Evolutionary conservation across 805 yeast species (phyloP).

Genomic region (Schwanniomyces pseudopolymorphus): DNA sequence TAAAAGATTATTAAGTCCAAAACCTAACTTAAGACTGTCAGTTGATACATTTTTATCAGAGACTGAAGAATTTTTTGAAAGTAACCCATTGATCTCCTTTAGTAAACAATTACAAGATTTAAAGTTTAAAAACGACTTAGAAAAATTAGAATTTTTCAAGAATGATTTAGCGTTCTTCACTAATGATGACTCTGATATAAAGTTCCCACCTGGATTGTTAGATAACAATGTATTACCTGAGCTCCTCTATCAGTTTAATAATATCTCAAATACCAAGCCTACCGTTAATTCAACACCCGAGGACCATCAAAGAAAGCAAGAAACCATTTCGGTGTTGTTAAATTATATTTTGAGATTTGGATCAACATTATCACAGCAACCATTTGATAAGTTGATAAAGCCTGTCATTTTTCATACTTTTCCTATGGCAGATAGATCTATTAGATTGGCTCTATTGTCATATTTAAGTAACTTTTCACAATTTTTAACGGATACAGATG

Average conservation of each 20-base stretch:
- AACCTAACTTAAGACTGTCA: constrained; percentile 33
- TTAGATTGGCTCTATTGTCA: constrained; percentile 69
- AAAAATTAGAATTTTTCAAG: constrained; percentile 48
- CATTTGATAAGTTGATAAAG: constrained; percentile 45
- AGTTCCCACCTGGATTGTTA: constrained; percentile 52
- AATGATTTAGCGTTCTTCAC: constrained; percentile 25
- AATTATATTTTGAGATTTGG: constrained; percentile 42
- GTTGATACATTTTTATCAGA: constrained; percentile 28
- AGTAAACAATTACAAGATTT: constrained; percentile 56
- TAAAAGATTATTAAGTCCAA: constrained; percentile 39
- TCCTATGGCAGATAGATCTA: constrained; percentile 68
- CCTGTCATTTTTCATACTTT: constrained; percentile 68
- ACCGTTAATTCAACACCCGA: constrained; percentile 25
- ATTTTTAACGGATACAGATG: constrained; percentile 54
- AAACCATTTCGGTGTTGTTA: constrained; percentile 36
- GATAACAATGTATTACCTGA: constrained; percentile 72
- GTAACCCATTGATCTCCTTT: constrained; percentile 50
- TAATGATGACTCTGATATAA: constrained; percentile 12
- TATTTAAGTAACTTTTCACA: constrained; percentile 56
- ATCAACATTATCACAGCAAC: constrained; percentile 22
- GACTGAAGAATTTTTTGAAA: constrained; percentile 21
- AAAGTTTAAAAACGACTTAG: constrained; percentile 50
- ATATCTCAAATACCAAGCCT: constrained; percentile 25
- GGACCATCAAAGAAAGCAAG: constrained; percentile 33
- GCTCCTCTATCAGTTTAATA: constrained; percentile 46